phyloP scores from a whole-genome alignment of 352 stramenopile genomes.

The Plasmopara muralis region DNA sequence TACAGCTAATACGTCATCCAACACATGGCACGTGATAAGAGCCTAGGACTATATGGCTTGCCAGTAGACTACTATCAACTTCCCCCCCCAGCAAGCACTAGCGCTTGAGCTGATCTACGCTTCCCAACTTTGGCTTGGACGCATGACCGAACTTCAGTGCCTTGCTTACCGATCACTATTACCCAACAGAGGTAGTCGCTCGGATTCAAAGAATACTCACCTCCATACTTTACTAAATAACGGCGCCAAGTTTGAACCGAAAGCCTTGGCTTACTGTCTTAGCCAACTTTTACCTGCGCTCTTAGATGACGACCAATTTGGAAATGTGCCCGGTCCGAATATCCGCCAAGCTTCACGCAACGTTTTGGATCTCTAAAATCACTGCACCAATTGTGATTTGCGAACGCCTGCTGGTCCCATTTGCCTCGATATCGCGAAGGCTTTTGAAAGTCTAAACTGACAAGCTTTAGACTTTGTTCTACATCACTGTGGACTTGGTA shows the following conservation, averaged over 20 bases:
- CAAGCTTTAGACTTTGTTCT: constrained; percentile 1
- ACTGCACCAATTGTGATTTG: background rate
- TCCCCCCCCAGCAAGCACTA: background rate
- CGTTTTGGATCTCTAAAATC: background rate
- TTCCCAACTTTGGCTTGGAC: background rate
- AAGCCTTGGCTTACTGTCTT: background rate
- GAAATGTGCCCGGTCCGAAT: background rate
- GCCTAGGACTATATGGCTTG: background rate
- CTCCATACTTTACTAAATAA: background rate
- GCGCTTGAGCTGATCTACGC: background rate
- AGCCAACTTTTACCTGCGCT: background rate
- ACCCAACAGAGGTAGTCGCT: background rate
- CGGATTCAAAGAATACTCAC: background rate
- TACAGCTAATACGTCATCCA: background rate
- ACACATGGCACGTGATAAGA: background rate
- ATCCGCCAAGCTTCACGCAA: background rate
- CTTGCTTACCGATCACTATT: background rate
- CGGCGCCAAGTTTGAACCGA: constrained; percentile 1
- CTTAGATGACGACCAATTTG: background rate
- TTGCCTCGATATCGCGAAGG: constrained; percentile 5
- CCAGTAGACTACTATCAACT: constrained; percentile 2
- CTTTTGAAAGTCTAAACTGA: constrained; percentile 9
- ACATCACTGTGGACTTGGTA: constrained; percentile 2
- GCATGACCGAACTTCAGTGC: background rate
- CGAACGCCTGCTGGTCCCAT: background rate